Percentiles rank a stretch among this genome's conserved stretches.
Conservation (phyloP, 805 yeast species). For the Candida silvicultrix region DNA sequence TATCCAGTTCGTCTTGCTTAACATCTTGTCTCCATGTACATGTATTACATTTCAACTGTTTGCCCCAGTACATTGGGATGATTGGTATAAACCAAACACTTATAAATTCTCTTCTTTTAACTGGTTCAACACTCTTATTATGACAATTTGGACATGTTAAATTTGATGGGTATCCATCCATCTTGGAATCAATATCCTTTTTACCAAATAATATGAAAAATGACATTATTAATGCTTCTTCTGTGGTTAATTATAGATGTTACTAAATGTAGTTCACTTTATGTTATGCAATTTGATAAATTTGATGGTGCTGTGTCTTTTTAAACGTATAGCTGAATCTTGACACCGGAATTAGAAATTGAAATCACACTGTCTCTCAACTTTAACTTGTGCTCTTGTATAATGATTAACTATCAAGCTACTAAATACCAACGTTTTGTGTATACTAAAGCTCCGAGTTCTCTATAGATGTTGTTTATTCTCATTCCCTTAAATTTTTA, state of each 20-base stretch:
- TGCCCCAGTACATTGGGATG: constrained; percentile 46
- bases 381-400: too few relatives aligned
- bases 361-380: too few relatives aligned
- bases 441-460: too few relatives aligned
- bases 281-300: too few relatives aligned
- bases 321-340: too few relatives aligned
- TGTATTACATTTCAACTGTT: constrained; percentile 42
- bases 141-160: constrained; percentile 53
- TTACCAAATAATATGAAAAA: constrained; percentile 26
- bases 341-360: too few relatives aligned
- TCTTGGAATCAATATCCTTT: constrained; percentile 21
- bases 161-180: constrained; percentile 18
- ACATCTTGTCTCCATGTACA: constrained; percentile 43
- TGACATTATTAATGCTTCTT: neutral
- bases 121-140: constrained; percentile 45
- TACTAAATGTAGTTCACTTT: too few relatives aligned
- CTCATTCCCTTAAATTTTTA: too few relatives aligned
- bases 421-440: too few relatives aligned
- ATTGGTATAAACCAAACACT: constrained; percentile 50
- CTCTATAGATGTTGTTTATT: neutral
- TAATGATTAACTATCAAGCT: too few relatives aligned
- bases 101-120: constrained; percentile 46
- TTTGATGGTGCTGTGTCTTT: too few relatives aligned
- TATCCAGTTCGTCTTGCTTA: constrained; percentile 23
- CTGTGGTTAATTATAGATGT: neutral